Conservation (phyloP, 306 rosid species). For the Sechiopsis laciniata region DNA sequence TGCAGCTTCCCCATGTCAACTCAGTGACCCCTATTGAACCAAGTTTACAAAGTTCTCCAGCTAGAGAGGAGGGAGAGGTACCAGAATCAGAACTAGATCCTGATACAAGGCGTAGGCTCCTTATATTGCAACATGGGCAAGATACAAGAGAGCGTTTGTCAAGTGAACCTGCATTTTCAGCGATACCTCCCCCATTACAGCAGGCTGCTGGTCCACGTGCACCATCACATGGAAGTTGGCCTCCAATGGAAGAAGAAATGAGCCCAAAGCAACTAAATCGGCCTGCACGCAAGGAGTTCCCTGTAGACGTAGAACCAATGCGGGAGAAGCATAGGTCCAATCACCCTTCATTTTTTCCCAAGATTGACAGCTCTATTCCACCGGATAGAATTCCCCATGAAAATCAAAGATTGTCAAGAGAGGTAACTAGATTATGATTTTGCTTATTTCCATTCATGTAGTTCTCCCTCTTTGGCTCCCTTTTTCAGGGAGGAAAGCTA, state of each 20-base stretch:
- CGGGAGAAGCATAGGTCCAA: slow-evolving; percentile 68
- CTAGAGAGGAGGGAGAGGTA: slow-evolving; percentile 99
- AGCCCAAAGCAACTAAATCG: slow-evolving; percentile 60
- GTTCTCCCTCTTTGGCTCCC: slow-evolving; percentile 4
- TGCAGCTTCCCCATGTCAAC: slow-evolving; percentile 60
- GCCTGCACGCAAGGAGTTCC: slow-evolving; percentile 59
- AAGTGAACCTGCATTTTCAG: slow-evolving; percentile 69
- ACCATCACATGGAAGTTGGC: slow-evolving; percentile 67
- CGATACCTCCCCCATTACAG: slow-evolving; percentile 39
- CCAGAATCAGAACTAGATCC: slow-evolving; percentile 98
- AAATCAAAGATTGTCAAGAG: slow-evolving; percentile 63
- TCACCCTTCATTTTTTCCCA: slow-evolving; percentile 64
- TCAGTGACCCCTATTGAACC: slow-evolving; percentile 57
- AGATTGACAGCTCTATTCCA: slow-evolving; percentile 57
- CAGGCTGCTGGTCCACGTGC: slow-evolving; percentile 55
- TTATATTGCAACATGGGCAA: slow-evolving; percentile 97
- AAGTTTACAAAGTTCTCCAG: slow-evolving; percentile 84
- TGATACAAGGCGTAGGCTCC: slow-evolving; percentile 97
- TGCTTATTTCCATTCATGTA: slow-evolving; percentile 6
- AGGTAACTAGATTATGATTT: slow-evolving; percentile 44
- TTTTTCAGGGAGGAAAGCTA: slow-evolving; percentile 5
- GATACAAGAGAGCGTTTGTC: slow-evolving; percentile 68
- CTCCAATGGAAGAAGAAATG: slow-evolving; percentile 82
- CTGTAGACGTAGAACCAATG: slow-evolving; percentile 59
- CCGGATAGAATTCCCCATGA: slow-evolving; percentile 71